Evolutionary conservation across 371 early-diverging fungal genomes (phyloP).

Genomic region (Mortierella sp.): DNA sequence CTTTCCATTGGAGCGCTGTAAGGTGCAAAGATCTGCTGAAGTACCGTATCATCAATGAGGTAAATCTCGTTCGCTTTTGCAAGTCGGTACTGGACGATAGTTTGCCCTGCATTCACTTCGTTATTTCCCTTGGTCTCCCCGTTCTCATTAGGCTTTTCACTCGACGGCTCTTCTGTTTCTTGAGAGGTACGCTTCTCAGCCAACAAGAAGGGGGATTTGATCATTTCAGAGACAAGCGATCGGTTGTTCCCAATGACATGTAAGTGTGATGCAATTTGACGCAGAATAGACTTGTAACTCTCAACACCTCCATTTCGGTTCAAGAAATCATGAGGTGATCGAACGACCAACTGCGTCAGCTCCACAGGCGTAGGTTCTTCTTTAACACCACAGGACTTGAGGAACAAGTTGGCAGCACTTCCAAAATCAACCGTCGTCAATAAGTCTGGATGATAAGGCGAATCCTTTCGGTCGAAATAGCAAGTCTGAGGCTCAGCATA

Average conservation of each 20-base stretch:
- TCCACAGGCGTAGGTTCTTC: conserved; percentile 86
- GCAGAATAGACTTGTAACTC: conserved; percentile 74
- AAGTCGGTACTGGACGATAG: conserved; percentile 68
- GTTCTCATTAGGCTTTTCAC: conserved; percentile 2
- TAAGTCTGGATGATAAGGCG: conserved; percentile 61
- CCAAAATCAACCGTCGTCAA: conserved; percentile 84
- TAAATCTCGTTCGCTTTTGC: conserved; percentile 80
- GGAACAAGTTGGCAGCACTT: conserved; percentile 74
- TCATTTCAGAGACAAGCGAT: conserved; percentile 69
- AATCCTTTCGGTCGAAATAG: conserved; percentile 67
- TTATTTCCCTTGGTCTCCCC: conserved; percentile 33
- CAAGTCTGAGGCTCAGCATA: conserved; percentile 63
- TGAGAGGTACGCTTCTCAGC: conserved; percentile 52
- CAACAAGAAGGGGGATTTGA: conserved; percentile 63
- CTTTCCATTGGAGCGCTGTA: conserved; percentile 75
- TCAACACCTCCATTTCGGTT: conserved; percentile 71
- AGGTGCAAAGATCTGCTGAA: conserved; percentile 81
- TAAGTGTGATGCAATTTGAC: conserved; percentile 81
- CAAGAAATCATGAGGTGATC: conserved; percentile 77
- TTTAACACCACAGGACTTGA: conserved; percentile 87
- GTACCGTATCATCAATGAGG: conserved; percentile 83
- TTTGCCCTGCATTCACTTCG: conserved; percentile 30
- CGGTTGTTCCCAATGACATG: conserved; percentile 58
- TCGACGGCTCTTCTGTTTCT: conserved; percentile 15
- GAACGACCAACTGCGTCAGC: conserved; percentile 75